Evolutionary conservation across 768 basidiomycete genomes (phyloP).

Genomic region (Rhodotorula babjevae): DNA sequence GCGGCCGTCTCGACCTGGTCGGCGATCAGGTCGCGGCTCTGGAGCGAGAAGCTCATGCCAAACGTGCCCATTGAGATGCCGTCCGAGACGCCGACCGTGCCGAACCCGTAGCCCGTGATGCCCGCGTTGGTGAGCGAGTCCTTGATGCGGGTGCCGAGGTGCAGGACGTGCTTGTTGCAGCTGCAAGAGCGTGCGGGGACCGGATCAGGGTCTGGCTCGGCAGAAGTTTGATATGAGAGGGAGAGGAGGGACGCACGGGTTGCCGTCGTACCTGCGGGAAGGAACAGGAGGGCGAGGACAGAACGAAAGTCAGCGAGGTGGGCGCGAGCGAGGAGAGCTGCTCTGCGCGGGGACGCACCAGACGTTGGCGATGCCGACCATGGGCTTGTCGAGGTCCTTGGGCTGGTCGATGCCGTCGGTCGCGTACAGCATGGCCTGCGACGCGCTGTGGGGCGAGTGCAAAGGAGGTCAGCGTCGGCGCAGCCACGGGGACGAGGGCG

Average conservation of each 20-base stretch:
- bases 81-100: constrained; percentile 94
- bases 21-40: constrained; percentile 94
- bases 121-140: constrained; percentile 63
- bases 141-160: constrained; percentile 80
- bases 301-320: neutral
- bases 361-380: constrained; percentile 95
- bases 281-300: neutral
- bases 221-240: no score
- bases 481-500: neutral
- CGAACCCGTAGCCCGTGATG: constrained; percentile 93
- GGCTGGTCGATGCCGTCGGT: constrained; percentile 81
- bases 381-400: constrained; percentile 85
- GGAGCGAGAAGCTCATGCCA: constrained; percentile 63
- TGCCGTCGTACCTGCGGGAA: constrained; percentile 83
- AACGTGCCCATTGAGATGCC: constrained; percentile 92
- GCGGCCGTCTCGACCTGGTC: constrained; percentile 94
- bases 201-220: neutral
- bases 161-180: constrained; percentile 90
- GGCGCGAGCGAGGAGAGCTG: neutral
- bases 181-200: constrained; percentile 49
- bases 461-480: neutral
- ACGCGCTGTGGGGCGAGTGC: neutral
- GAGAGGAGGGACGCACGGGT: constrained; percentile 63
- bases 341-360: constrained; percentile 68
- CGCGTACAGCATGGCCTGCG: constrained; percentile 96